Conservation (phyloP, 352 stramenopile genomes). For the Pythium coloratum region DNA sequence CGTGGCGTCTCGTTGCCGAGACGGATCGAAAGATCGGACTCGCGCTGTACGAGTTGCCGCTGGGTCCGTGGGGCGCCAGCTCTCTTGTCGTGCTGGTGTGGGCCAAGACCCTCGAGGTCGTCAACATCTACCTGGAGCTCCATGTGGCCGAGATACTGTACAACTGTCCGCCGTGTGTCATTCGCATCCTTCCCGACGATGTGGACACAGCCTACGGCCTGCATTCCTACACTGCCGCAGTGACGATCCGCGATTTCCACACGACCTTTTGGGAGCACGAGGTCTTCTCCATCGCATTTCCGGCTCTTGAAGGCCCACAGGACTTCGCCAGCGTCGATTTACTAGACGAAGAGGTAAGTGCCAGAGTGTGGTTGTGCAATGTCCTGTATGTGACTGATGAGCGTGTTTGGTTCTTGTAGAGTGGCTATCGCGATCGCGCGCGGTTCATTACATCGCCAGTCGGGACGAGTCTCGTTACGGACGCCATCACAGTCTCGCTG, state of each 20-base stretch:
- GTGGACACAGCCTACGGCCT: constrained; percentile 43
- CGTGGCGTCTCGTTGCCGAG: constrained; percentile 44
- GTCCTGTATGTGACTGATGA: background rate
- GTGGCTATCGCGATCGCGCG: constrained; percentile 40
- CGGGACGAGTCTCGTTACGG: constrained; percentile 33
- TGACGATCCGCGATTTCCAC: constrained; percentile 47
- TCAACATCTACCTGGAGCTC: constrained; percentile 48
- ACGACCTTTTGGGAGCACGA: constrained; percentile 54
- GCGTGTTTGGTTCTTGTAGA: constrained; percentile 4
- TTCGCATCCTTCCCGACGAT: constrained; percentile 38
- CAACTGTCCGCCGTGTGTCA: constrained; percentile 31
- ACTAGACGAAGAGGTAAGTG: constrained; percentile 37
- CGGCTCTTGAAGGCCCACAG: background rate
- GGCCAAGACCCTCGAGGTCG: constrained; percentile 41
- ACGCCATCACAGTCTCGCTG: constrained; percentile 44
- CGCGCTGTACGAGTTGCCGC: constrained; percentile 48
- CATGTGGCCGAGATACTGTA: constrained; percentile 51
- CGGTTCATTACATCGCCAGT: constrained; percentile 31
- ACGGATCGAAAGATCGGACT: constrained; percentile 43
- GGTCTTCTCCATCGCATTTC: constrained; percentile 32
- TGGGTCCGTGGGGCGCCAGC: constrained; percentile 42
- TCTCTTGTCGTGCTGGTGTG: constrained; percentile 56
- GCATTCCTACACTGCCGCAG: constrained; percentile 46
- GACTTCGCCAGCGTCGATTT: constrained; percentile 29
- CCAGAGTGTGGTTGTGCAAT: background rate